A percentile compares a stretch with the other conserved stretches of the same genome.
Conservation (phyloP, 2,329 filamentous ascomycete genomes). For the Monosporascus sp. region DNA sequence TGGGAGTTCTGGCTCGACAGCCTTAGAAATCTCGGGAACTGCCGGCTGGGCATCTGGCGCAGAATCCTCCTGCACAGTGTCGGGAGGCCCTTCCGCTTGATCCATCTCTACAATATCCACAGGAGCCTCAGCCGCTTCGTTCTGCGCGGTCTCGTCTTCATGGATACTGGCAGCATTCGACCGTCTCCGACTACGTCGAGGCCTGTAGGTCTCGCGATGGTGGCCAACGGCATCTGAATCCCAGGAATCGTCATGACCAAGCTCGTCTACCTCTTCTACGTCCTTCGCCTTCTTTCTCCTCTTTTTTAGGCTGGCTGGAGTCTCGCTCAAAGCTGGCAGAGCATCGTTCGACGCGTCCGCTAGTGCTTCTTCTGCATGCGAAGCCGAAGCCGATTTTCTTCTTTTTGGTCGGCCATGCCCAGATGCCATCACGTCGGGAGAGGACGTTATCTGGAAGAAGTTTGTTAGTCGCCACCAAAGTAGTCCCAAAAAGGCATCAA, state of each 20-base stretch:
- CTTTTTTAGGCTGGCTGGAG: conserved; percentile 8
- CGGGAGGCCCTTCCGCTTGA: neutral
- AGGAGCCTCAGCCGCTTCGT: neutral
- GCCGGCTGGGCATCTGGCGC: neutral
- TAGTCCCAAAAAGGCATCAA: neutral
- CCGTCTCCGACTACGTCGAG: conserved; percentile 14
- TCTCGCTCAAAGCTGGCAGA: conserved; percentile 1
- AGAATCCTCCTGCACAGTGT: neutral
- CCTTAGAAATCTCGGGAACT: conserved; percentile 4
- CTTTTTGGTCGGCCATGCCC: conserved; percentile 4
- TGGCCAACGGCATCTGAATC: conserved; percentile 7
- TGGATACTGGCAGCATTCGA: conserved; percentile 4
- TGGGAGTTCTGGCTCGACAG: conserved; percentile 6
- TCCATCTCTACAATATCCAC: neutral
- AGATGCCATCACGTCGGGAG: conserved; percentile 20
- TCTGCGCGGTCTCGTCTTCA: neutral
- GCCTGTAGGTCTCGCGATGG: conserved; percentile 13
- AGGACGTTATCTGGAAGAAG: conserved; percentile 20
- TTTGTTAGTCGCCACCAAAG: conserved; percentile 5
- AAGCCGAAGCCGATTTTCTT: neutral
- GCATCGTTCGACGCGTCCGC: conserved; percentile 1
- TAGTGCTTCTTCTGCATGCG: conserved; percentile 3
- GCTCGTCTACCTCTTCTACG: conserved; percentile 22
- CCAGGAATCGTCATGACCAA: conserved; percentile 16
- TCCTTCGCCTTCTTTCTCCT: conserved; percentile 11